Percentiles rank a stretch among this genome's conserved stretches.
Evolutionary conservation across 1,284 basidiomycete species (phyloP).

Genomic region (Ceratobasidium sp.): DNA sequence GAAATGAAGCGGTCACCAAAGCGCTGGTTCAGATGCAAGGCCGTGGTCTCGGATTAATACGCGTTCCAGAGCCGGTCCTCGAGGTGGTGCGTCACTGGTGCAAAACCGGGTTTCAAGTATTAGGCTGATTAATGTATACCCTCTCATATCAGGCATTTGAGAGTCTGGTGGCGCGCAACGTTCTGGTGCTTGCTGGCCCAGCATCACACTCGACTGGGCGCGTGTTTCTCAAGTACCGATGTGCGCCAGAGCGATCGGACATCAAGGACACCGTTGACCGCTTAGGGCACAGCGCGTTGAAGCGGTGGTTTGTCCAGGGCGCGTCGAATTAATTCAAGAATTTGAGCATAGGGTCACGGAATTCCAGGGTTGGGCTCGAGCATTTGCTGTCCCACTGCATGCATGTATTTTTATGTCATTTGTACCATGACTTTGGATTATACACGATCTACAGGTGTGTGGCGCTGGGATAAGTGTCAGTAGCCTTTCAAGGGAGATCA

Average conservation of each 20-base stretch:
- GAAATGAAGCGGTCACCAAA: constrained; percentile 40
- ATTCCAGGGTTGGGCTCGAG: not conserved
- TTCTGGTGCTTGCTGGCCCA: constrained; percentile 61
- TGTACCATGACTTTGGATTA: constrained; percentile 1
- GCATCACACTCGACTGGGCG: constrained; percentile 59
- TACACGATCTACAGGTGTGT: constrained; percentile 10
- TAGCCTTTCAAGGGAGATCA: constrained; percentile 47
- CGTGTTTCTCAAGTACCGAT: constrained; percentile 73
- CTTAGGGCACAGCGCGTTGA: constrained; percentile 70
- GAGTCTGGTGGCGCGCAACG: constrained; percentile 59
- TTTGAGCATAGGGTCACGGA: not conserved
- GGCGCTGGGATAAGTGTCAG: not conserved
- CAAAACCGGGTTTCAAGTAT: constrained; percentile 33
- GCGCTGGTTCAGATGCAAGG: constrained; percentile 43
- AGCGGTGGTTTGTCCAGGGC: constrained; percentile 67
- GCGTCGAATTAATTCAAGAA: constrained; percentile 29
- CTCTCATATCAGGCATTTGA: constrained; percentile 68
- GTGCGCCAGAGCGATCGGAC: constrained; percentile 61
- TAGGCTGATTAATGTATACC: constrained; percentile 24
- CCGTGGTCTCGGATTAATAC: constrained; percentile 42
- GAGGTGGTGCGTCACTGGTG: constrained; percentile 43
- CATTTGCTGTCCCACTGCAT: not conserved
- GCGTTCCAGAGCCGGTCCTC: constrained; percentile 44
- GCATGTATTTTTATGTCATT: constrained; percentile 39
- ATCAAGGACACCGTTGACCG: constrained; percentile 70